Evolutionary conservation across 2,329 filamentous ascomycete species (phyloP).

Genomic region (Talaromyces piceae): DNA sequence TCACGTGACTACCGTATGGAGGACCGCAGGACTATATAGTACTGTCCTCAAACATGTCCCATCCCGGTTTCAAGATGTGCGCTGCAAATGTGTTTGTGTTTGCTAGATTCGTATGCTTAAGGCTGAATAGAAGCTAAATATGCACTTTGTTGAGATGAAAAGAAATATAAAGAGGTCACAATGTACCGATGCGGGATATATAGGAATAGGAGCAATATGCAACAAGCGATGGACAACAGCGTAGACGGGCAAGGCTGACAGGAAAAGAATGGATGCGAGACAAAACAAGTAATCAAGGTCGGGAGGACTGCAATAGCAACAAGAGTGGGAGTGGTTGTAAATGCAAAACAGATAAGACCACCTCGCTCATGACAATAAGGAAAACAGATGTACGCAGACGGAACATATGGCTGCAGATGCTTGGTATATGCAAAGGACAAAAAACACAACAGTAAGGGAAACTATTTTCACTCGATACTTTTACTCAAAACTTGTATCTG

Average conservation of each 20-base stretch:
- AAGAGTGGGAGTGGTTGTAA: neutral
- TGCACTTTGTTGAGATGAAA: neutral
- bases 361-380: neutral
- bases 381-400: neutral
- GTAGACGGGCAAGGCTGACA: neutral
- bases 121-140: neutral
- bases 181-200: conserved; percentile 1
- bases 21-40: no score
- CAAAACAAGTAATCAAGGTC: no score
- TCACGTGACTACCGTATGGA: neutral
- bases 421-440: neutral
- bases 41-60: no score
- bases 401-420: neutral
- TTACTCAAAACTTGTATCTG: conserved; percentile 46
- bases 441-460: no score
- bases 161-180: neutral
- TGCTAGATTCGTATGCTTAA: neutral
- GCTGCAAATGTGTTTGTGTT: neutral
- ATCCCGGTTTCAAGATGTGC: no score
- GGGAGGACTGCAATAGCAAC: neutral
- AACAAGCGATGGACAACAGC: neutral
- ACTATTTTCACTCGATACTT: conserved; percentile 29
- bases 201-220: no score
- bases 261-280: neutral
- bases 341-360: neutral